These are phyloP conservation scores for Nemania bipapillata DNA, from an alignment of 2,329 filamentous ascomycete species.

Conservation along the genomic window DNA sequence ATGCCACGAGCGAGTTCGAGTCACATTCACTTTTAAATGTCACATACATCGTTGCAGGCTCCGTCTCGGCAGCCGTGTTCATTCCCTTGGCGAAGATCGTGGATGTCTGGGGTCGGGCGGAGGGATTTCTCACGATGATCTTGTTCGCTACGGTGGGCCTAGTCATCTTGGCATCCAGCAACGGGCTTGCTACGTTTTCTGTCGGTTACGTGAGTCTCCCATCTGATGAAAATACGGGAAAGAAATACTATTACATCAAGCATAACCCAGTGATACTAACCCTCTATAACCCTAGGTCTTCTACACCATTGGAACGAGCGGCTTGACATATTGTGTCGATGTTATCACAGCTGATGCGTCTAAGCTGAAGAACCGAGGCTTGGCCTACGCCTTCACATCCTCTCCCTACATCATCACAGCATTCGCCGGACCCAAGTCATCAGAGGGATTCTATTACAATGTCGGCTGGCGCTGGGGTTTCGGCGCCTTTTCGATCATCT, in stretches of 20 bases:
- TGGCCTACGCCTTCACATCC: slow-evolving; percentile 67
- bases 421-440: slow-evolving; percentile 64
- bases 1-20: slow-evolving; percentile 56
- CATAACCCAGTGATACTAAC: slow-evolving; percentile 2
- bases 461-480: slow-evolving; percentile 71
- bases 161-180: slow-evolving; percentile 68
- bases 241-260: not conserved
- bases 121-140: slow-evolving; percentile 64
- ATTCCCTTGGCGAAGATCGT: slow-evolving; percentile 68
- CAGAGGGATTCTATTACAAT: slow-evolving; percentile 60
- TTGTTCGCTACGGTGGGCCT: slow-evolving; percentile 58
- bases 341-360: slow-evolving; percentile 73
- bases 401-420: slow-evolving; percentile 71
- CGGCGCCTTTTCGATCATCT: slow-evolving; percentile 69
- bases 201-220: slow-evolving; percentile 58
- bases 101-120: slow-evolving; percentile 67
- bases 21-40: slow-evolving; percentile 59
- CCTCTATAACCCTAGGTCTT: slow-evolving; percentile 45
- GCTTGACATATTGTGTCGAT: slow-evolving; percentile 66
- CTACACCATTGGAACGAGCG: slow-evolving; percentile 67
- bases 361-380: slow-evolving; percentile 65
- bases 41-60: slow-evolving; percentile 59
- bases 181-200: slow-evolving; percentile 52
- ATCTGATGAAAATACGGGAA: slow-evolving; percentile 36
- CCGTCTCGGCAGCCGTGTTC: slow-evolving; percentile 64